Percentiles rank a stretch among this genome's conserved stretches.
Evolutionary conservation across 108 stramenopile species (phyloP).

Genomic region (Skeletonema marinoi): DNA sequence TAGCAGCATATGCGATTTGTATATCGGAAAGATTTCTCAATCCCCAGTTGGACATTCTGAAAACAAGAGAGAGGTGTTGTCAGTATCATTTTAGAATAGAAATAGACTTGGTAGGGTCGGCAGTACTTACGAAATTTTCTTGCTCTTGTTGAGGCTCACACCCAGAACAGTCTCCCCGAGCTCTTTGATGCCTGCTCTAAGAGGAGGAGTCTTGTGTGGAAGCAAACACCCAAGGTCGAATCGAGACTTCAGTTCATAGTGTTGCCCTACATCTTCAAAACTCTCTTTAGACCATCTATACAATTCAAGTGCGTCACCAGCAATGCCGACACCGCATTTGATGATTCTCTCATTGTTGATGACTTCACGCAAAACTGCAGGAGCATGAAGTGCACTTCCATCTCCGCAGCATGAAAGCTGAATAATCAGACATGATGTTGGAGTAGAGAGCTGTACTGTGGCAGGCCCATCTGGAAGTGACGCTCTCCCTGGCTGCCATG

Average conservation of each 20-base stretch:
- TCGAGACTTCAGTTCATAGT: slow-evolving; percentile 49
- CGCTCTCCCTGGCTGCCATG: slow-evolving; percentile 44
- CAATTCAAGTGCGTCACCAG: slow-evolving; percentile 69
- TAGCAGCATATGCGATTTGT: slow-evolving; percentile 73
- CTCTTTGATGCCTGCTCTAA: slow-evolving; percentile 49
- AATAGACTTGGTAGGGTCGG: too few species aligned
- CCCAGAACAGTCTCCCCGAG: slow-evolving; percentile 53
- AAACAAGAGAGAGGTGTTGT: not conserved
- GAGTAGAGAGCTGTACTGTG: slow-evolving; percentile 66
- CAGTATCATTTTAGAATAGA: too few species aligned
- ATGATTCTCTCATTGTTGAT: slow-evolving; percentile 50
- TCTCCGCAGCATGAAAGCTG: slow-evolving; percentile 50
- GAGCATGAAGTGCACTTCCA: slow-evolving; percentile 39
- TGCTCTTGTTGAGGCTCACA: slow-evolving; percentile 54
- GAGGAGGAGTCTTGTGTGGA: slow-evolving; percentile 9
- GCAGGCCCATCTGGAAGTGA: slow-evolving; percentile 58
- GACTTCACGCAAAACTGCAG: slow-evolving; percentile 48
- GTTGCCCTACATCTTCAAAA: not conserved
- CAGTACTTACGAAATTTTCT: not conserved
- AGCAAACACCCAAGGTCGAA: slow-evolving; percentile 63
- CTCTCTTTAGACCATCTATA: slow-evolving; percentile 31
- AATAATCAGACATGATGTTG: slow-evolving; percentile 59
- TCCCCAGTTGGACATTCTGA: slow-evolving; percentile 59
- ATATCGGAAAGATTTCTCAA: slow-evolving; percentile 47
- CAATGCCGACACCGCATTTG: slow-evolving; percentile 65